Evolutionary conservation across 2,329 filamentous ascomycete genomes (phyloP).

Genomic region (Pyricularia sp.): DNA sequence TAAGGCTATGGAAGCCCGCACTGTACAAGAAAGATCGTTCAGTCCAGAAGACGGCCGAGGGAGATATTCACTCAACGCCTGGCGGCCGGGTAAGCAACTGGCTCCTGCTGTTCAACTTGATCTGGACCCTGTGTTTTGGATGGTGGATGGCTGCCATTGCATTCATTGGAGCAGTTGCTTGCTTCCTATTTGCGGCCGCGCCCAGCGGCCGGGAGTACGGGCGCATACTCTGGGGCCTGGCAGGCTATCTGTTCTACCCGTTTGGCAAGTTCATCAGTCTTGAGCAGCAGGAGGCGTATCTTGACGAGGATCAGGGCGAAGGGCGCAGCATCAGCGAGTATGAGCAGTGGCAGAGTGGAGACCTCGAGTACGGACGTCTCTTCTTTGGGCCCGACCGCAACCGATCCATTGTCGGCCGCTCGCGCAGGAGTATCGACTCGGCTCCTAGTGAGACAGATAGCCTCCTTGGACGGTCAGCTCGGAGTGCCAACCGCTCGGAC

Average conservation of each 20-base stretch:
- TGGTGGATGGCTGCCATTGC: conserved; percentile 88
- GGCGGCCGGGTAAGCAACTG: conserved; percentile 78
- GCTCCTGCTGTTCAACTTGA: conserved; percentile 77
- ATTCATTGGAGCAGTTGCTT: conserved; percentile 64
- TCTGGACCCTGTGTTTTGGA: conserved; percentile 88
- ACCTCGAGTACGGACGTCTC: conserved; percentile 87
- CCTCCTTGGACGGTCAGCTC: conserved; percentile 57
- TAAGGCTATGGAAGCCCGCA: conserved; percentile 97
- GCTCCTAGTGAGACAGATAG: conserved; percentile 78
- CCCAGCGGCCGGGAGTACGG: conserved; percentile 82
- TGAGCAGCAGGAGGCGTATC: conserved; percentile 87
- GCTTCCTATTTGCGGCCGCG: conserved; percentile 69
- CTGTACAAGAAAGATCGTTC: conserved; percentile 96
- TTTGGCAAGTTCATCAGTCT: conserved; percentile 95
- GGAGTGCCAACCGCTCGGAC: conserved; percentile 34
- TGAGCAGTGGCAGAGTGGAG: conserved; percentile 97
- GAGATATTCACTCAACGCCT: conserved; percentile 91
- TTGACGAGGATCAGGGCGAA: conserved; percentile 90
- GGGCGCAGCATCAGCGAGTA: conserved; percentile 97
- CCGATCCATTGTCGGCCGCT: conserved; percentile 75
- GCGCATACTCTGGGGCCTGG: conserved; percentile 71
- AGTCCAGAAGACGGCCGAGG: conserved; percentile 91
- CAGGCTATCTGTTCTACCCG: conserved; percentile 85
- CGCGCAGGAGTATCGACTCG: conserved; percentile 83
- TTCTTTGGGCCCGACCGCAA: conserved; percentile 83